Evolutionary conservation across 164 flowering plant genomes (phyloP).

Genomic region (Paratinospora sagittata): DNA sequence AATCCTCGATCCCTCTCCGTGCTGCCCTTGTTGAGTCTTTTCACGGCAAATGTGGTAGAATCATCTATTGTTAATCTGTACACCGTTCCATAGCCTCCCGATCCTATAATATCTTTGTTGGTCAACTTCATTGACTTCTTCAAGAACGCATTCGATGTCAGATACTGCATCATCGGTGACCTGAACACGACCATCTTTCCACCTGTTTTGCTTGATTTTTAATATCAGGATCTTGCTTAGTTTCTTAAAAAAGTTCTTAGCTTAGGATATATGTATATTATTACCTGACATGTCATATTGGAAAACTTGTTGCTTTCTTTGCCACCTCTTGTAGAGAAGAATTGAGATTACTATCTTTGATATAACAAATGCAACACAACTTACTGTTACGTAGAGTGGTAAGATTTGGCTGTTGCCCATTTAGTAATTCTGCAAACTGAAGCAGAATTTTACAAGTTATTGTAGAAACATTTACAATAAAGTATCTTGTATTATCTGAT

Average conservation of each 20-base stretch:
- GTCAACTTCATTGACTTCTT: conserved; percentile 66
- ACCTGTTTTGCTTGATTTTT: conserved; percentile 31
- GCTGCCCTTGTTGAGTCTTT: conserved; percentile 56
- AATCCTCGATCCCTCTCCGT: conserved; percentile 74
- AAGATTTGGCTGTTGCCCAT: conserved; percentile 45
- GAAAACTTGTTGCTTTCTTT: conserved; percentile 46
- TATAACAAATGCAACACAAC: conserved; percentile 53
- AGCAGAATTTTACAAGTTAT: conserved; percentile 4
- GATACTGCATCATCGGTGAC: conserved; percentile 47
- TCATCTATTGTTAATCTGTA: conserved; percentile 53
- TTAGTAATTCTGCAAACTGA: conserved; percentile 15
- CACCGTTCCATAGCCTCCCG: conserved; percentile 84
- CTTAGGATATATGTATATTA: neutral
- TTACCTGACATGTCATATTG: conserved; percentile 62
- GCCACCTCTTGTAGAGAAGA: conserved; percentile 72
- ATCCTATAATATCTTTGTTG: conserved; percentile 79
- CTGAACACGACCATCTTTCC: conserved; percentile 86
- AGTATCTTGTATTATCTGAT: neutral
- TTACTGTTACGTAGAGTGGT: conserved; percentile 60
- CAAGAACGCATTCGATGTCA: conserved; percentile 48
- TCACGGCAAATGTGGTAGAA: conserved; percentile 66
- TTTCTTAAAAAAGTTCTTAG: neutral
- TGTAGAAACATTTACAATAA: too few relatives aligned
- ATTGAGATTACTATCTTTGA: conserved; percentile 61
- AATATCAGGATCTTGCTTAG: neutral